Base-by-base conservation (phyloP, 208 protist genomes). In the Tetramitus jugosus region DNA sequence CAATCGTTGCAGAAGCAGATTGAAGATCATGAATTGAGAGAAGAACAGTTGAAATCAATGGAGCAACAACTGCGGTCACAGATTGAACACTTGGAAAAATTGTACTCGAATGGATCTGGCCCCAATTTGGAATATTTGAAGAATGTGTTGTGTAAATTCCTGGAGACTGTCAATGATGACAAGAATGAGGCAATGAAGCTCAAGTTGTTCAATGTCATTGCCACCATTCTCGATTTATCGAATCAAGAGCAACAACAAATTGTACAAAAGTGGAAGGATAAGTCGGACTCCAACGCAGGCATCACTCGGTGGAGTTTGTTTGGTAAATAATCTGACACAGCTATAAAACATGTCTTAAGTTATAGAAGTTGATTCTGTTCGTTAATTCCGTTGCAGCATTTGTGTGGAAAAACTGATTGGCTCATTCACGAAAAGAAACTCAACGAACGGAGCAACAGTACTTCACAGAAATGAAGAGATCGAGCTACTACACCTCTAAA, bases 401-500 rank as follows among this genome's bases (percentile, higher is more conserved):
- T n/a, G n/a, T n/a, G n/a, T n/a, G n/a, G n/a, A n/a, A n/a, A n/a
- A n/a, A n/a, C n/a, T n/a, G n/a, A n/a, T n/a, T n/a, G n/a, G n/a
- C n/a, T n/a, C n/a, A n/a, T n/a, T n/a, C n/a, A n/a, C n/a, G n/a
- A n/a, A n/a, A n/a, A n/a, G n/a, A n/a, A n/a, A n/a, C n/a, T n/a
- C n/a, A n/a, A n/a, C n/a, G n/a, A n/a, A n/a, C n/a, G n/a, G n/a
- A n/a, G n/a, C n/a, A n/a, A n/a, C n/a, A n/a, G n/a, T n/a, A n/a
- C n/a, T 40, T 8, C 31, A 1, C 35, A n/a, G 4, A 65, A 65
- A 33, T 40, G 29, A 7, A n/a, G n/a, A n/a, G n/a, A n/a, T n/a
- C n/a, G n/a, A 88, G 91, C 33, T 94, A 90, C 76, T 95, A 91
- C 84, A 93, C 91, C 2, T 81, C 92, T 2, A 88, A 86, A 33